A percentile compares a stretch with the other conserved stretches of the same genome.
Conservation (phyloP, 306 rosid genomes). For the Hippophae gyantsensis region DNA sequence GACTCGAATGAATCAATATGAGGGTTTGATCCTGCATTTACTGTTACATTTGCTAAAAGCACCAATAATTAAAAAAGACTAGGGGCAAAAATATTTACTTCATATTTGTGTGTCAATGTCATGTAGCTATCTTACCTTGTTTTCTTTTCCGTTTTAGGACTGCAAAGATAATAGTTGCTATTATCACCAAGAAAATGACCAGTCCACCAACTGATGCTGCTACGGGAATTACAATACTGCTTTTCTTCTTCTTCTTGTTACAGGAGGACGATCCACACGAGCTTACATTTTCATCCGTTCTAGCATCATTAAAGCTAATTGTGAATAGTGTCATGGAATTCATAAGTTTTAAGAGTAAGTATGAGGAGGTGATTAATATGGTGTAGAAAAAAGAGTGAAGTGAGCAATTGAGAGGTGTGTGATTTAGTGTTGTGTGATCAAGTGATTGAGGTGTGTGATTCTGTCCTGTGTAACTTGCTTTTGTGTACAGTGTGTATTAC, state of each 20-base stretch:
- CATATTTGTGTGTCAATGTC: background rate
- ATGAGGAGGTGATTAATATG: background rate
- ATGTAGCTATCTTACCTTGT: background rate
- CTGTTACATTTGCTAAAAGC: background rate
- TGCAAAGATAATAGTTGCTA: constrained; percentile 8
- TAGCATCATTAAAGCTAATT: background rate
- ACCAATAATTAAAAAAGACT: background rate
- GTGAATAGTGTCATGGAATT: background rate
- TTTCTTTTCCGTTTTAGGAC: constrained; percentile 11
- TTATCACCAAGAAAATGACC: constrained; percentile 6
- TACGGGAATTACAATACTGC: constrained; percentile 27
- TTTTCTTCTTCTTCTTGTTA: constrained; percentile 8
- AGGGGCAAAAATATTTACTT: background rate
- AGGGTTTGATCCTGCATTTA: background rate
- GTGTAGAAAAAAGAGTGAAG: too few relatives aligned
- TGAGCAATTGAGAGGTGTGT: too few relatives aligned
- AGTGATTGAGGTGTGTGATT: too few relatives aligned
- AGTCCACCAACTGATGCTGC: constrained; percentile 35
- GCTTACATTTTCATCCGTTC: constrained; percentile 26
- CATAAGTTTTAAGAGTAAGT: background rate
- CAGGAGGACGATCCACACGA: constrained; percentile 30
- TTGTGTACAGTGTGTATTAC: too few relatives aligned
- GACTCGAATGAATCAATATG: constrained; percentile 21
- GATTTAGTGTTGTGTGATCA: too few relatives aligned
- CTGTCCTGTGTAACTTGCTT: too few relatives aligned